Evolutionary conservation across 805 yeast genomes (phyloP).

Genomic region (Priceomyces haplophilus): DNA sequence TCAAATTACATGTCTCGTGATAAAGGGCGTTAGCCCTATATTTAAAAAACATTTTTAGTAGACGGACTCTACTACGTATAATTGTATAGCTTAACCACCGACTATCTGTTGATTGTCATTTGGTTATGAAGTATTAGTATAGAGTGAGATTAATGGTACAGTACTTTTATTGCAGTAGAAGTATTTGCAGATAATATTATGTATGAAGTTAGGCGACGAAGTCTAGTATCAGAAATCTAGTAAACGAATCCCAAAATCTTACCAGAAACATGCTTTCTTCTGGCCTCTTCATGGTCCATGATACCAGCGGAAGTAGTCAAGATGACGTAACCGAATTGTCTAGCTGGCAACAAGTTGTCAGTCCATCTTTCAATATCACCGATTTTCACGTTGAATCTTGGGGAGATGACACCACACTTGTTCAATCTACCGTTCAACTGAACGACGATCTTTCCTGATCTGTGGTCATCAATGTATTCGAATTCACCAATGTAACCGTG

Average conservation of each 20-base stretch:
- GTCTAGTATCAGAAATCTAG: constrained; percentile 76
- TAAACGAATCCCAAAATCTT: constrained; percentile 97
- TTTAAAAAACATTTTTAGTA: background rate
- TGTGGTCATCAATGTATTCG: constrained; percentile 98
- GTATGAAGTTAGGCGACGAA: background rate
- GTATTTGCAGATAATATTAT: background rate
- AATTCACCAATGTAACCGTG: constrained; percentile 99
- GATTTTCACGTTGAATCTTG: constrained; percentile 96
- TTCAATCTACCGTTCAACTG: constrained; percentile 97
- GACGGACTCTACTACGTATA: no score
- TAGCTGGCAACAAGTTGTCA: constrained; percentile 95
- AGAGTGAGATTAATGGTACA: background rate
- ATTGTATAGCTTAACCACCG: no score
- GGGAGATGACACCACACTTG: constrained; percentile 98
- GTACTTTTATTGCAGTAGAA: constrained; percentile 3
- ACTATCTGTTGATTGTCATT: no score
- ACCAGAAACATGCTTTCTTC: constrained; percentile 99
- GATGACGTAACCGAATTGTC: constrained; percentile 98
- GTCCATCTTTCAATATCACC: constrained; percentile 98
- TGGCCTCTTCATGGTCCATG: constrained; percentile 99
- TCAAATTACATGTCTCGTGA: background rate
- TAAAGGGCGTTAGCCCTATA: background rate
- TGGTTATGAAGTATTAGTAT: no score
- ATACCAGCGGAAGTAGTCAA: constrained; percentile 99
- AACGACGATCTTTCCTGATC: constrained; percentile 96